These are phyloP conservation scores for Zasmidium citrigriseum DNA, from an alignment of 2,329 filamentous ascomycete genomes.

Conservation along the genomic window DNA sequence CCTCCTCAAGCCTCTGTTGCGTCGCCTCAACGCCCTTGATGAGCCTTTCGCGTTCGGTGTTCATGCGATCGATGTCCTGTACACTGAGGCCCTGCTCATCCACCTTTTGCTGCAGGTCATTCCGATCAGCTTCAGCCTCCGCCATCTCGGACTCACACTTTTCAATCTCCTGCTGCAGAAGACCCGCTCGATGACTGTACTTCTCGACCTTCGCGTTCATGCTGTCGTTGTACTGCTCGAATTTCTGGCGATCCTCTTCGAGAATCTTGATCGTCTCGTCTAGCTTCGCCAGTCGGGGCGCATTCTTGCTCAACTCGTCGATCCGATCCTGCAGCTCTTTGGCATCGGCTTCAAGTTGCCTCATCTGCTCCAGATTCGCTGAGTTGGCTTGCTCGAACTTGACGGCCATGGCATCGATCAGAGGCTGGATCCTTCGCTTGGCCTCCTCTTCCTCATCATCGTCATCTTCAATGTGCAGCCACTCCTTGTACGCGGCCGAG, in stretches of 20 bases:
- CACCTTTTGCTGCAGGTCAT: conserved; percentile 77
- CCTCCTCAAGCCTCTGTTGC: conserved; percentile 75
- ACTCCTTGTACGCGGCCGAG: conserved; percentile 86
- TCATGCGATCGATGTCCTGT: conserved; percentile 99
- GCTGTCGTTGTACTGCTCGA: conserved; percentile 88
- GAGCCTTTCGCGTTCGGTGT: conserved; percentile 88
- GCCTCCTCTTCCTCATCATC: conserved; percentile 86
- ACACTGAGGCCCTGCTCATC: conserved; percentile 94
- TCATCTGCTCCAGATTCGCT: conserved; percentile 79
- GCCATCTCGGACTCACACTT: conserved; percentile 74
- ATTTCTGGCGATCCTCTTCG: conserved; percentile 92
- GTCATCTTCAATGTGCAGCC: conserved; percentile 77
- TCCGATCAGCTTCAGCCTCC: conserved; percentile 80
- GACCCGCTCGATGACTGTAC: conserved; percentile 76
- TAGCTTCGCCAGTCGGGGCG: conserved; percentile 77
- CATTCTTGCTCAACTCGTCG: conserved; percentile 83
- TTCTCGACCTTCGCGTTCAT: conserved; percentile 86
- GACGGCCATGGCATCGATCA: conserved; percentile 82
- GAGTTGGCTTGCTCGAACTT: conserved; percentile 86
- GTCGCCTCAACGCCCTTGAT: conserved; percentile 83
- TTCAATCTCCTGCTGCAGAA: conserved; percentile 83
- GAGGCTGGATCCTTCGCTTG: conserved; percentile 75
- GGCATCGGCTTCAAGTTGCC: conserved; percentile 84
- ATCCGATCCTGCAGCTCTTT: conserved; percentile 80
- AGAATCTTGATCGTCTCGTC: conserved; percentile 91